Base-by-base conservation (phyloP, 768 basidiomycete genomes). In the Lentinus brumalis region DNA sequence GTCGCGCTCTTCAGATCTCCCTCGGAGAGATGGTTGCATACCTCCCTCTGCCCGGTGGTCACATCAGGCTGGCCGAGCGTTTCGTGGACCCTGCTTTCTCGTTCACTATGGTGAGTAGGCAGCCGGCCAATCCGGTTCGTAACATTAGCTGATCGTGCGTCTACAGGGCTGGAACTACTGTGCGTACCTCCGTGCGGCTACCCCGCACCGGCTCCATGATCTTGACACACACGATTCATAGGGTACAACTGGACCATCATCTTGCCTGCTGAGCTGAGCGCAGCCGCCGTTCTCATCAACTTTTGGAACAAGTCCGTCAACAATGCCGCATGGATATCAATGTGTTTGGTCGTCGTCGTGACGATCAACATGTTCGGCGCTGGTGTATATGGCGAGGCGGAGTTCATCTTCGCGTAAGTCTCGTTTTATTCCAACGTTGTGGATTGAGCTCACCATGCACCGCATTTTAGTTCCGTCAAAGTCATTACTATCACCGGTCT, bases 381-480 rank as follows among this genome's bases (percentile, higher is more conserved):
- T 46, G 87, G 85, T 75, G 89, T 83, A 31, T 93, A 93, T 67
- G 90, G 91, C 39, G 92, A 94, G 73, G 85, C 86, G 7, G 94
- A 95, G 73, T 96, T 96, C 69, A 79, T 86, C 51, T 95, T 95
- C 70, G 92, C 92, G 80, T 88, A 62, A 10, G 70, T 70, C 14
- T 8, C 16, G 44, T 8, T 11, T 26, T 12, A 26, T n/a, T 14
- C n/a, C 52, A 40, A 29, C 39, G n/a, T 59, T 0, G 32, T 53
- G 32, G 39, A 0, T 18, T 14, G 12, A 16, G 44, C 26, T 51
- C 35, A 14, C 35, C 57, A 15, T 11, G 35, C 29, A 6, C 15
- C 11, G n/a, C 18, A 41, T 12, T 0, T 11, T 16, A 76, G 84
- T 4, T 92, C 91, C 8, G 92, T 96, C 77, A 96, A 96, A 74